Conservation (phyloP, 805 yeast genomes). For the Metschnikowia dekortorum region DNA sequence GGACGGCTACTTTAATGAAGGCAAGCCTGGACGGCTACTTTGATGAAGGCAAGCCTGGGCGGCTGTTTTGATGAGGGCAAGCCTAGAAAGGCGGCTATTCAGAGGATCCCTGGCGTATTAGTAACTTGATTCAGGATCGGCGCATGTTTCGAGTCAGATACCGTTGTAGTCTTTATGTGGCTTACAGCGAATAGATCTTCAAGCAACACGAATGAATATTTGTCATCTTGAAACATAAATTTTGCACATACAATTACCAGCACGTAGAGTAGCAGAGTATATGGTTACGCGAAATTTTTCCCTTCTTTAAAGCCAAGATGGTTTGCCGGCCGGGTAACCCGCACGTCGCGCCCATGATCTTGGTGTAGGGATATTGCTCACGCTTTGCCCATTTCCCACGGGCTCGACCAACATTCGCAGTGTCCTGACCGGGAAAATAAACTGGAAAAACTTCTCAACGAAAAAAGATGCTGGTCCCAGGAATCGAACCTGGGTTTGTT, state of each 20-base stretch:
- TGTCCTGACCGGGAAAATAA: no score
- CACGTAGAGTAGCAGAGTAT: not conserved
- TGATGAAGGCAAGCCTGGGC: not conserved
- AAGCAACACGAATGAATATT: constrained; percentile 22
- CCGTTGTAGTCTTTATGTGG: constrained; percentile 94
- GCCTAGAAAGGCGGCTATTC: not conserved
- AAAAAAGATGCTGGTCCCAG: constrained; percentile 57
- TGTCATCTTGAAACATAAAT: constrained; percentile 20
- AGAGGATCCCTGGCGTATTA: not conserved
- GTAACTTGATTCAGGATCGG: not conserved
- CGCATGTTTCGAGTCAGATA: constrained; percentile 58
- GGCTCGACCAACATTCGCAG: no score
- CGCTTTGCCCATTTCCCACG: not conserved
- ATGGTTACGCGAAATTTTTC: not conserved
- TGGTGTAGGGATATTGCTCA: not conserved
- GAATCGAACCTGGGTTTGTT: constrained; percentile 72
- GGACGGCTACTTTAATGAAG: no score
- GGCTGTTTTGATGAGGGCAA: not conserved
- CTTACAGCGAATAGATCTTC: constrained; percentile 49
- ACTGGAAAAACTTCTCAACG: not conserved
- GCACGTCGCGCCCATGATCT: not conserved
- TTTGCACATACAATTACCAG: constrained; percentile 12
- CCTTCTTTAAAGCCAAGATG: not conserved
- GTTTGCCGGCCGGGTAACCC: constrained; percentile 15
- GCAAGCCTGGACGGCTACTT: no score